Conservation (phyloP, 148 eudicot species). For the Chenopodium quinoa region DNA sequence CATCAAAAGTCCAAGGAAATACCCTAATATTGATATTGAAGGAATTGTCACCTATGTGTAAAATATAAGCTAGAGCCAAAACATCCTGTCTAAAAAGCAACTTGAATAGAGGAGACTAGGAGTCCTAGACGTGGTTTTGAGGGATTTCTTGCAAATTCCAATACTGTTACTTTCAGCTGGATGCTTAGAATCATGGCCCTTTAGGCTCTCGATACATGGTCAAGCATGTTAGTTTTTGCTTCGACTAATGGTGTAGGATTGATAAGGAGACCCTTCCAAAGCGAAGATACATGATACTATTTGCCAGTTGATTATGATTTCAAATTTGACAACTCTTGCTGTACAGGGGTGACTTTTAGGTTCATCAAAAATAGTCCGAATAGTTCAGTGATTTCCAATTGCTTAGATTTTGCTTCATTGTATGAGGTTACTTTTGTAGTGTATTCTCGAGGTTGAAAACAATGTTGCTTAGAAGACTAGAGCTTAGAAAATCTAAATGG, state of each 20-base stretch:
- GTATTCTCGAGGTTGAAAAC: not conserved
- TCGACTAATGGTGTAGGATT: not conserved
- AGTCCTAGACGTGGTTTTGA: slow-evolving; percentile 4
- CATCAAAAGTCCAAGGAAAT: not conserved
- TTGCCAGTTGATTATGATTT: not conserved
- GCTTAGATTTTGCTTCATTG: not conserved
- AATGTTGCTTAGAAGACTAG: not conserved
- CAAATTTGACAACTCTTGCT: not conserved
- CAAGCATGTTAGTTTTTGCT: not conserved
- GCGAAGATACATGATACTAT: not conserved
- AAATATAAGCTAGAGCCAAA: no score
- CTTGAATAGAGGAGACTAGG: not conserved
- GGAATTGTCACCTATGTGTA: no score
- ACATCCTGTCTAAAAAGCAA: not conserved
- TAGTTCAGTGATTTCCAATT: not conserved
- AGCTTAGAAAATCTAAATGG: not conserved
- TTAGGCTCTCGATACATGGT: not conserved
- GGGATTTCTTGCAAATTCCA: not conserved
- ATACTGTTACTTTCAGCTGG: not conserved
- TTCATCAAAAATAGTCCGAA: not conserved
- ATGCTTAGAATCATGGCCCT: not conserved
- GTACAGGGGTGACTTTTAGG: not conserved
- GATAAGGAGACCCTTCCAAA: not conserved
- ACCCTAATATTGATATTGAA: not conserved
- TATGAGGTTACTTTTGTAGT: not conserved